Conservation (phyloP, 2,329 filamentous ascomycete species). For the Epichloe festucae region DNA sequence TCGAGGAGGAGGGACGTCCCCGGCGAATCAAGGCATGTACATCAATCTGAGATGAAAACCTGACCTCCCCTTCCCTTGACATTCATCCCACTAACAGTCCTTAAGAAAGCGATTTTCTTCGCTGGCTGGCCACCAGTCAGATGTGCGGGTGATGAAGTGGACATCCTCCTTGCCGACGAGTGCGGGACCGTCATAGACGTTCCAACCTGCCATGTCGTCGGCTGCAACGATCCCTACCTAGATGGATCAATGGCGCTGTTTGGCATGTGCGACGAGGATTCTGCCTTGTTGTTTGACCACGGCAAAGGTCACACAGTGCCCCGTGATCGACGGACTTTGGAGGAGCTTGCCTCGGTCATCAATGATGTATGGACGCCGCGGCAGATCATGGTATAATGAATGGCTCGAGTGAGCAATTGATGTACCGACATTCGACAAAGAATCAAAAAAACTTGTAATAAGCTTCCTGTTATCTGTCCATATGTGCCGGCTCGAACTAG, state of each 20-base stretch:
- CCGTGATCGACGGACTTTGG: slow-evolving; percentile 32
- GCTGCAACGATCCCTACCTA: slow-evolving; percentile 42
- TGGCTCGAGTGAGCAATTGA: neutral
- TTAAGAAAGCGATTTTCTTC: slow-evolving; percentile 25
- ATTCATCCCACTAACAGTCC: neutral
- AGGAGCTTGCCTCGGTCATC: slow-evolving; percentile 17
- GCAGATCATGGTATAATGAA: neutral
- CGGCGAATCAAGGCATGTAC: slow-evolving; percentile 25
- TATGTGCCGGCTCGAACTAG: too few relatives aligned
- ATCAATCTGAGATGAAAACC: neutral
- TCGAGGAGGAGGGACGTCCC: neutral
- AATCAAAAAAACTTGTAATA: too few relatives aligned
- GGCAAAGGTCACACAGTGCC: slow-evolving; percentile 51
- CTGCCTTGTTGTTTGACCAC: slow-evolving; percentile 45
- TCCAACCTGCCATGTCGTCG: slow-evolving; percentile 36
- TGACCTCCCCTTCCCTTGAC: too few relatives aligned
- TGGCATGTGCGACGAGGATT: slow-evolving; percentile 45
- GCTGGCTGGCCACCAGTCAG: slow-evolving; percentile 37
- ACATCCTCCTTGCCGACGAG: slow-evolving; percentile 33
- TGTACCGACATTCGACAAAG: neutral
- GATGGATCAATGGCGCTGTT: slow-evolving; percentile 45
- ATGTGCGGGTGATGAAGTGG: slow-evolving; percentile 17
- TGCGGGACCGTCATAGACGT: slow-evolving; percentile 32
- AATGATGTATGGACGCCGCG: neutral
- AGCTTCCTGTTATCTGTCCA: too few relatives aligned